Evolutionary conservation across 2,329 filamentous ascomycete species (phyloP), one percentile per base, ranked within the genome.

Genomic region (Pseudocercospora cruenta): DNA sequence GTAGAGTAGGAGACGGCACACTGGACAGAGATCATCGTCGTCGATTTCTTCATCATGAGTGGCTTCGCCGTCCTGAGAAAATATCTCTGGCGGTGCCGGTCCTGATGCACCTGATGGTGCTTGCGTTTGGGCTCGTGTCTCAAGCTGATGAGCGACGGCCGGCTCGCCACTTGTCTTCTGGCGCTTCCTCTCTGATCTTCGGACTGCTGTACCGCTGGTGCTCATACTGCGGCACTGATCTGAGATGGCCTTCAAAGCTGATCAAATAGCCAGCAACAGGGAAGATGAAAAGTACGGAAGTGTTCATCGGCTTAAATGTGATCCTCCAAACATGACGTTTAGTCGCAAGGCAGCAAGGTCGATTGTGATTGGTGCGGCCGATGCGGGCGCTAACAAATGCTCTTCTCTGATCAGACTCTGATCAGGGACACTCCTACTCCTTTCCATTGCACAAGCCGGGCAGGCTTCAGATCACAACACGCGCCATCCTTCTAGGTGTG

Each of bases 1-100:
- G 69, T 76, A 77, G 10, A 83, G 75, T 16, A 84, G 77, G 1
- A 81, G 73, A 19, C 80, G 80, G 70, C 82, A 83, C 21, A 83
- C 79, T 4, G 81, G 81, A 62, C 82, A 83, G 19, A 80, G 68
- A 67, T 83, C 80, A 54, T 82, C 81, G 49, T 81, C 76, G 36
- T 73, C 70, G 65, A 80, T 68, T 2, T 60, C 62, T 60, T 74
- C 72, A 3, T 51, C 59, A 21, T 8, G 16, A 39, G 14, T n/a
- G 14, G n/a, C 4, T 5, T 3, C 36, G 16, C 14, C 8, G 14
- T 6, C 7, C 7, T 22, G 1, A 2, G 19, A 24, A 19, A 6
- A 47, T 24, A 9, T n/a, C 7, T n/a, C 24, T 2, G 14, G 7
- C 24, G 51, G 12, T 8, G 14, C 3, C 16, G 9, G 2, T 54